These are phyloP conservation scores for Trypanosoma rangeli DNA, from an alignment of 208 protist species.

Conservation along the genomic window DNA sequence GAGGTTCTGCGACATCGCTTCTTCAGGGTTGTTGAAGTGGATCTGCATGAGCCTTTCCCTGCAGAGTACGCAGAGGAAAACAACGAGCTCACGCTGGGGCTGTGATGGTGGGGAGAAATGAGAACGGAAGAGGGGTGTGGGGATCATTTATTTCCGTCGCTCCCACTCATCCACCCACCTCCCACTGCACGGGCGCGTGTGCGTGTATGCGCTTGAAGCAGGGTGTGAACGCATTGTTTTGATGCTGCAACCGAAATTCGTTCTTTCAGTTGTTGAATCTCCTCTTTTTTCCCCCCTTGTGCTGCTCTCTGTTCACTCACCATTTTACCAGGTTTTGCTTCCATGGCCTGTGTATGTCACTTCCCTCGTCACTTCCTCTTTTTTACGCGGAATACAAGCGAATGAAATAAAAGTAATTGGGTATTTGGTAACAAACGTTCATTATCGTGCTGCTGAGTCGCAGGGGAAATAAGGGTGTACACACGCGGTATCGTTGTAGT, in stretches of 20 bases:
- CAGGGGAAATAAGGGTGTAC: too few relatives aligned
- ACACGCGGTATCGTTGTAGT: neutral
- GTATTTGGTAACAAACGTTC: neutral
- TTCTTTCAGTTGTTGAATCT: neutral
- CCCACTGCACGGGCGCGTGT: too few relatives aligned
- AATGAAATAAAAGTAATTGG: neutral
- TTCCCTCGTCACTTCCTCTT: too few relatives aligned
- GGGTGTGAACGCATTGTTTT: neutral
- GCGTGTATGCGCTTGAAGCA: neutral
- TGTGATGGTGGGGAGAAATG: conserved; percentile 11
- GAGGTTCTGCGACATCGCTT: conserved; percentile 22
- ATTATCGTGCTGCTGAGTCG: neutral
- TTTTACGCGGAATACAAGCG: neutral
- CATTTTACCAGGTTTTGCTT: too few relatives aligned
- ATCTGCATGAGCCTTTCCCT: conserved; percentile 17
- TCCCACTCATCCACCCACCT: neutral
- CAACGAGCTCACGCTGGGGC: conserved; percentile 33
- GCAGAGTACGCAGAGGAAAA: conserved; percentile 37
- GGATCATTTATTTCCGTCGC: neutral
- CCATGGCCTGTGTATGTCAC: neutral
- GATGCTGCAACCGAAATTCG: neutral
- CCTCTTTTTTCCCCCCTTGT: neutral
- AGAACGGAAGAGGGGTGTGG: neutral
- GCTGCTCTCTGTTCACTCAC: neutral
- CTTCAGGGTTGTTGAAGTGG: conserved; percentile 2